Evolutionary conservation across 179 eudicot species (phyloP), one percentile per base, ranked within the genome.

Genomic region (Spinacia oleracea): DNA sequence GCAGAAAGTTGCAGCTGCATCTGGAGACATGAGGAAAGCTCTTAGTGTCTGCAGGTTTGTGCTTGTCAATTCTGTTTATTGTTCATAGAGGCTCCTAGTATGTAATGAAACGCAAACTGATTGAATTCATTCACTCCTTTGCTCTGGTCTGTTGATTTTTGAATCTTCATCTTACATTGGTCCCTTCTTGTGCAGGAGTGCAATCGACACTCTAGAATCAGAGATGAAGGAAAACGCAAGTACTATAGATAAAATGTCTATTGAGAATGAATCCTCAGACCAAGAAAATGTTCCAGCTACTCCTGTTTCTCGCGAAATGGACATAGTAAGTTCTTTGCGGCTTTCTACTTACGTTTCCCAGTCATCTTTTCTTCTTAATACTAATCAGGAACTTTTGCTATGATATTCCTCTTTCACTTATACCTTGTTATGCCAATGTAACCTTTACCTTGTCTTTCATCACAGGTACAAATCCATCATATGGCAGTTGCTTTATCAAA

Each of bases 1-100:
- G 76, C 91, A 93, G 99, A 96, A 86, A 92, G 99, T 93, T 76
- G 99, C 99, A 34, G 92, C 98, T 73, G 97, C 96, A 75, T 93
- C 99, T 77, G 98, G 99, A 67, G 98, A 96, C 78, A 89, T 93
- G 98, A 89, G 99, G 86, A 94, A 92, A 88, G 99, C 97, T 74
- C 89, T 93, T 31, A 83, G 88, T 66, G 83, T 96, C 35, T 96
- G 99, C 93, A 93, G 98, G 98, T 96, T 76, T 59, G 84, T 74
- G 42, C 53, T 67, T 43, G 72, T 67, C 29, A 6, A 35, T 20
- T 21, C 20, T 65, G 58, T 43, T 15, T 4, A 40, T 21, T 2
- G 34, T 21, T 75, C 64, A 11, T 71, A 14, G 21, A 29, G 32
- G 15, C 40, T 10, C 43, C 45, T 35, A 29, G 31, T 18, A 31